Evolutionary conservation across 2,329 filamentous ascomycete species (phyloP), one percentile per base, ranked within the genome.

Genomic region (Monosporascus sp.): DNA sequence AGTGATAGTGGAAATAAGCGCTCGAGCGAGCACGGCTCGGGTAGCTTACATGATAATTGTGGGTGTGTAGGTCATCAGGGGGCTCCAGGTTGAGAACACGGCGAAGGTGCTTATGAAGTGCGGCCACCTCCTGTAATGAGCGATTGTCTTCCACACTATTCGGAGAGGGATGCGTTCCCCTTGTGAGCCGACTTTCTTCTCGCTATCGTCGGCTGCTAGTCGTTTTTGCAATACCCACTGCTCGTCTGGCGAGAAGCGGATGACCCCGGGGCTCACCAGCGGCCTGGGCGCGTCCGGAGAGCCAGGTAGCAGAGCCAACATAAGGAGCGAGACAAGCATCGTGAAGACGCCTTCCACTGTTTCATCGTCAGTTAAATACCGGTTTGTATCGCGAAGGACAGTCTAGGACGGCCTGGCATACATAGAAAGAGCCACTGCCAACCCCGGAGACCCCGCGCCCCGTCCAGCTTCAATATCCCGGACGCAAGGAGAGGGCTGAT

Each of bases 61-160:
- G 0, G 77, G 77, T 0, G 76, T 79, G 54, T 79, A 81, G 0
- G 76, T 79, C 0, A 74, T 80, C 9, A 80, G 60, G 0, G 77
- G 74, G 8, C 74, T 75, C 76, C 77, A 80, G 0, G 77, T 80
- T 1, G 76, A 75, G 54, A 80, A 81, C 5, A 78, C 76, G 18
- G 70, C 72, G 48, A 76, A 77, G 0, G 77, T 78, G 5, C 74
- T 73, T 31, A 79, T 60, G 52, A 76, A 79, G 50, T 77, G 74
- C 6, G 71, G 74, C 76, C 76, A 80, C 52, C 76, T 71, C 15
- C 65, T 69, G 51, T 75, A 71, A 50, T 79, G 71, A 14, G 64
- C 62, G 2, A 79, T 57, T 0, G 76, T 79, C 49, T 70, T 69
- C 67, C 73, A 73, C 0, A 79, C 72, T 3, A 74, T 51, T 0